Conservation (phyloP, 2,329 filamentous ascomycete genomes). For the Microdochium trichocladiopsis region DNA sequence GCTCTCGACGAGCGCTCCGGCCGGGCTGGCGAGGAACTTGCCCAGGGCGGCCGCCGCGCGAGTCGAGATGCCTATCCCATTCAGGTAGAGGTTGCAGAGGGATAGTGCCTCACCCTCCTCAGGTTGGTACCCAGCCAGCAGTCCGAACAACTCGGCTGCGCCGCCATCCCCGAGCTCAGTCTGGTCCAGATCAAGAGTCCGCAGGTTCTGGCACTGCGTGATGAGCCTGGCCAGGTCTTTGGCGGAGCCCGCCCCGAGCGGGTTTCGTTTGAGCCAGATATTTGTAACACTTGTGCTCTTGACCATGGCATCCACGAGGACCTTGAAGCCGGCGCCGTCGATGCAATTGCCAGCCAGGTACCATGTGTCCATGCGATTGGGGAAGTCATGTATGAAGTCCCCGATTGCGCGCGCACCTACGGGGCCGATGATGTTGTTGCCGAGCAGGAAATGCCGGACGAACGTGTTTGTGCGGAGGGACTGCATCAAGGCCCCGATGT, state of each 20-base stretch:
- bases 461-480: conserved; percentile 37
- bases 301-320: conserved; percentile 36
- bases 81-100: conserved; percentile 28
- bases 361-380: conserved; percentile 44
- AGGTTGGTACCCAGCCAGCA: conserved; percentile 19
- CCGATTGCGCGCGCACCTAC: conserved; percentile 37
- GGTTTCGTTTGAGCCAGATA: conserved; percentile 48
- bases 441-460: conserved; percentile 43
- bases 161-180: conserved; percentile 41
- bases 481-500: conserved; percentile 41
- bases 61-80: conserved; percentile 25
- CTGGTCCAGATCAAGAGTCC: conserved; percentile 46
- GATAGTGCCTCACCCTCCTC: conserved; percentile 17
- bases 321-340: conserved; percentile 29
- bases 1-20: conserved; percentile 11
- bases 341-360: conserved; percentile 49
- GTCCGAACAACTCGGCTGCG: conserved; percentile 32
- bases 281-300: conserved; percentile 35
- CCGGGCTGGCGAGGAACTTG: conserved; percentile 21
- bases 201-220: conserved; percentile 30
- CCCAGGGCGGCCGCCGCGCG: conserved; percentile 21
- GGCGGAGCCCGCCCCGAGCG: conserved; percentile 31
- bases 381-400: conserved; percentile 34
- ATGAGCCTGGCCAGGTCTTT: conserved; percentile 35
- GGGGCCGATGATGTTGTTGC: conserved; percentile 47